phyloP scores from a whole-genome alignment of 345 rosid genomes.

The Hypericum androsaemum region DNA sequence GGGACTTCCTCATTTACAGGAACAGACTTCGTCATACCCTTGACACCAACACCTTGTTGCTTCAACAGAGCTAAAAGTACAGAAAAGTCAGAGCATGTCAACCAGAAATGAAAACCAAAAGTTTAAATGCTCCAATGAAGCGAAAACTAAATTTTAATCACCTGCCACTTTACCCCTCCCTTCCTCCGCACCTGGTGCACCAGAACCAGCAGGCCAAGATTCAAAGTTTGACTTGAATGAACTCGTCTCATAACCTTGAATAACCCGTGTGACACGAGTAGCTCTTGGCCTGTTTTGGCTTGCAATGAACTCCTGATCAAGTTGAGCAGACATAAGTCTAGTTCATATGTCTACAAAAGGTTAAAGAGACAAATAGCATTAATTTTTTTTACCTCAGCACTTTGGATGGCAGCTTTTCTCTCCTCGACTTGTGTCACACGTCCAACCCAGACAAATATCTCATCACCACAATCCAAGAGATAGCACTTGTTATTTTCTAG shows the following conservation, averaged over 20 bases:
- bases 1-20: conserved; percentile 87
- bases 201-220: conserved; percentile 87
- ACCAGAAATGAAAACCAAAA: conserved; percentile 2
- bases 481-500: conserved; percentile 82
- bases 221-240: conserved; percentile 89
- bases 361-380: conserved; percentile 6
- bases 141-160: conserved; percentile 19
- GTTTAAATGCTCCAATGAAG: conserved; percentile 8
- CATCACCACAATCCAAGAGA: conserved; percentile 74
- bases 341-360: conserved; percentile 7
- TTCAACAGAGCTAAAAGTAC: conserved; percentile 64
- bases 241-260: conserved; percentile 91
- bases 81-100: conserved; percentile 9
- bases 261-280: conserved; percentile 62
- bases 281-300: conserved; percentile 82
- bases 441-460: conserved; percentile 95
- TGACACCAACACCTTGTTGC: conserved; percentile 90
- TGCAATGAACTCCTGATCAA: conserved; percentile 61
- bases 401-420: conserved; percentile 78
- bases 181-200: conserved; percentile 75
- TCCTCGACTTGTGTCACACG: conserved; percentile 95
- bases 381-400: conserved; percentile 63
- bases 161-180: conserved; percentile 99
- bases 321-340: conserved; percentile 17
- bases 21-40: conserved; percentile 61